Base-by-base conservation (phyloP, 2,329 filamentous ascomycete species). In the Byssochlamys sp. region DNA sequence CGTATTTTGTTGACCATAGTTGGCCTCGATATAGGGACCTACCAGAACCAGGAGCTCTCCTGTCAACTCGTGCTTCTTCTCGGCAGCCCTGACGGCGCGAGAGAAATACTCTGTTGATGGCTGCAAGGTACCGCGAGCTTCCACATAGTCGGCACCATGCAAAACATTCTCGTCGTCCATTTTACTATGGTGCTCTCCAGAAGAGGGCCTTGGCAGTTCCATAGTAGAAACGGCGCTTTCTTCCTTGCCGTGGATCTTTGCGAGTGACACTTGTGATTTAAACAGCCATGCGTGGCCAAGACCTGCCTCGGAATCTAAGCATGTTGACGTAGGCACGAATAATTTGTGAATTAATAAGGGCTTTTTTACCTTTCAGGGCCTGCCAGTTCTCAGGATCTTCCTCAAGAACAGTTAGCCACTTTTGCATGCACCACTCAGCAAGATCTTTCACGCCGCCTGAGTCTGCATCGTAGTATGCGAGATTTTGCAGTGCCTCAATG, bases 121-220 rank as follows among this genome's bases (percentile, higher is more conserved):
- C 6, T 24, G n/a, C 39, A 45, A 9, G n/a, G 39, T 45, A 45
- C 39, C 39, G 39, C 39, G 39, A 14, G 39, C 39, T 45, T 73
- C 69, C 56, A 80, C 74, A 63, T 81, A 81, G 57, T 82, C 80
- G 4, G 74, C 75, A 6, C 80, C 78, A 53, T 80, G 79, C 35
- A 80, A 72, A 5, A 83, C 67, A 55, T 75, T 73, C 1, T 75
- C 78, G 58, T 80, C 72, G 54, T 79, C 80, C 49, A 26, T 68
- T 82, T 78, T 12, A 81, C 77, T 64, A 81, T 80, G 54, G 81
- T 72, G 4, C 72, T 63, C 4, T 66, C 68, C 27, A 73, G 67
- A 10, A 73, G 61, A 56, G 73, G 65, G 45, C 67, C 62, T 56
- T 78, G 73, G 26, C 71, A 73, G 73, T 56, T 68, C 39, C 39